Evolutionary conservation across 352 stramenopile species (phyloP).

Genomic region (Thalassiosira exigua): DNA sequence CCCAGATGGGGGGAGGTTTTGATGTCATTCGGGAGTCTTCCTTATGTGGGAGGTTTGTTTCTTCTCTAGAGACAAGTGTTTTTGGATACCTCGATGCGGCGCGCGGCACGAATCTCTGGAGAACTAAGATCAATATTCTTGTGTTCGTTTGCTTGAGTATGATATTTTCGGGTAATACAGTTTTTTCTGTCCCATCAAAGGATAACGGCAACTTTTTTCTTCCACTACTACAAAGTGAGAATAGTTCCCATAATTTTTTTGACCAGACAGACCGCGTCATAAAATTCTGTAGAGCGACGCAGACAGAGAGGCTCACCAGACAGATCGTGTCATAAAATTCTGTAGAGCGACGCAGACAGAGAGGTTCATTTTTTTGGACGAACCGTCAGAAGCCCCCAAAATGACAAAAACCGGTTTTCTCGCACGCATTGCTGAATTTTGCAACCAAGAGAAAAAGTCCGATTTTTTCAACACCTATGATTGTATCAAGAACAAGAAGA

Average conservation of each 20-base stretch:
- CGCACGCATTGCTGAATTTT: slow-evolving; percentile 9
- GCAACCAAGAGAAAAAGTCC: slow-evolving; percentile 3
- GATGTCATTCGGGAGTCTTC: slow-evolving; percentile 1
- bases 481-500: background rate
- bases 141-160: too few species aligned
- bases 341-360: background rate
- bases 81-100: too few species aligned
- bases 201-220: too few species aligned
- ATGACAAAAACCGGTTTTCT: slow-evolving; percentile 17
- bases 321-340: background rate
- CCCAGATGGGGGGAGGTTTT: slow-evolving; percentile 1
- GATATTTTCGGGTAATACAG: too few species aligned
- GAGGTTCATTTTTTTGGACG: background rate
- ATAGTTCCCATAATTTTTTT: slow-evolving; percentile 4
- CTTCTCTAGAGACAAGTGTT: too few species aligned
- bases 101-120: too few species aligned
- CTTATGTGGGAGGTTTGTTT: background rate
- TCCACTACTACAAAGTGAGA: too few species aligned
- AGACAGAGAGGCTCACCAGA: too few species aligned
- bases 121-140: too few species aligned
- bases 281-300: background rate
- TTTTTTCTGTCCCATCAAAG: too few species aligned
- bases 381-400: background rate
- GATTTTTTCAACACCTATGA: slow-evolving; percentile 7
- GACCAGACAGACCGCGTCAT: background rate